Evolutionary conservation across 2,329 filamentous ascomycete genomes (phyloP), one percentile per base, ranked within the genome.

Genomic region (Cercospora sp.): DNA sequence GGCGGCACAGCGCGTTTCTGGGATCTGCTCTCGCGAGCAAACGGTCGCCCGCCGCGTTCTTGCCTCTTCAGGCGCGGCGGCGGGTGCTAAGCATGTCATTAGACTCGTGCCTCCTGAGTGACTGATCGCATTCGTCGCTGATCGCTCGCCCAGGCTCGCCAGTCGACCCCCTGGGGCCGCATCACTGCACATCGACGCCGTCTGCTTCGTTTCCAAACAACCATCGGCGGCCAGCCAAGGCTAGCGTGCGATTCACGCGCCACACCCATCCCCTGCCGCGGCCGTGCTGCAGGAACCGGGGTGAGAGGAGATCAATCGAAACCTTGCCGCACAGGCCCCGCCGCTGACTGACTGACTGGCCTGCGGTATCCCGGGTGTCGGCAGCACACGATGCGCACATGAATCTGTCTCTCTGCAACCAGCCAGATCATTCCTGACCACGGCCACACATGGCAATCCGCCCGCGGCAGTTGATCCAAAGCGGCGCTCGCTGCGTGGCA

Each of bases 21-120:
- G 69, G 63, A 69, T 69, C 60, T 64, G 57, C 65, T 61, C 69
- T 69, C 69, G 63, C 62, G 62, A 57, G 42, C 23, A 23, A 57
- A 31, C 59, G 65, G 33, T 67, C 69, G 65, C 61, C 63, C 42
- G 42, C 58, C 33, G 33, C 45, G 57, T 33, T 42, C 28, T 57
- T 31, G 23, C 26, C 26, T 57, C 53, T 30, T 57, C 53, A 23
- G 51, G 58, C 13, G 33, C 33, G 59, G 63, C 55, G 60, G 59
- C 64, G 63, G 36, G 26, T 36, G 60, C 64, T 61, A 61, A 42
- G 45, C 45, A 23, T 20, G n/a, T 20, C 45, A 51, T 51, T 20
- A 51, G n/a, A 51, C 45, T 23, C 45, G 45, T 51, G 53, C 53
- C 48, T 53, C 48, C 48, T 53, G 48, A 53, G 53, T 31, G 53